Conservation (phyloP, 257 asterid genomes). For the Voacanga thouarsii region DNA sequence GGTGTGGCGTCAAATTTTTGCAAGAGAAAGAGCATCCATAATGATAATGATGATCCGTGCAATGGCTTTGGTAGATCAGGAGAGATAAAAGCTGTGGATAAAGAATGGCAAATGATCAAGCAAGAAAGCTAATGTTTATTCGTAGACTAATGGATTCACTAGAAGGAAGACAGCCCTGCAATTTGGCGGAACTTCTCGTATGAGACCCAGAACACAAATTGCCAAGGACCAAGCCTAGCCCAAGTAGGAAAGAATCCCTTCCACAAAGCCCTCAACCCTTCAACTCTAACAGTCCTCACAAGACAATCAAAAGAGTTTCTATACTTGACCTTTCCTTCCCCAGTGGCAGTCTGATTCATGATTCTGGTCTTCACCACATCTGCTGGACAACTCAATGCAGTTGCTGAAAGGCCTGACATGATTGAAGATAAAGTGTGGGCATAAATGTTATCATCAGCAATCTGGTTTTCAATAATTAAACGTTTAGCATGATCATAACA, state of each 20-base stretch:
- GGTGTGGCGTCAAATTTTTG: neutral
- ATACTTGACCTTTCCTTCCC: slow-evolving; percentile 33
- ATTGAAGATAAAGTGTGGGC: slow-evolving; percentile 78
- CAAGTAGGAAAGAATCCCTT: slow-evolving; percentile 90
- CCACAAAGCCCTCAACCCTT: slow-evolving; percentile 77
- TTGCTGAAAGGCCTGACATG: slow-evolving; percentile 75
- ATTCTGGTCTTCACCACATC: slow-evolving; percentile 84
- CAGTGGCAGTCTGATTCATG: slow-evolving; percentile 58
- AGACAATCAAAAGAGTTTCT: slow-evolving; percentile 66
- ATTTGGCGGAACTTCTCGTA: slow-evolving; percentile 66
- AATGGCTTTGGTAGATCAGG: neutral
- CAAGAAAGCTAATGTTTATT: neutral
- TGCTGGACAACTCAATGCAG: slow-evolving; percentile 83
- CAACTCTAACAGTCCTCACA: slow-evolving; percentile 62
- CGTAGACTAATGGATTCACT: neutral
- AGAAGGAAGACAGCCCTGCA: slow-evolving; percentile 71
- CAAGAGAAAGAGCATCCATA: neutral
- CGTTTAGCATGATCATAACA: slow-evolving; percentile 83
- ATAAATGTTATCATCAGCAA: slow-evolving; percentile 62
- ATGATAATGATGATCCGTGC: too few relatives aligned
- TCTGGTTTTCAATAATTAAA: slow-evolving; percentile 44
- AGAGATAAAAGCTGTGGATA: neutral
- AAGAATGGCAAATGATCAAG: neutral
- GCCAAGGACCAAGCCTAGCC: slow-evolving; percentile 99
- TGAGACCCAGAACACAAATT: slow-evolving; percentile 87